These are phyloP conservation scores for Schizochytrium sp. DNA, from an alignment of 108 stramenopile species.

Conservation along the genomic window DNA sequence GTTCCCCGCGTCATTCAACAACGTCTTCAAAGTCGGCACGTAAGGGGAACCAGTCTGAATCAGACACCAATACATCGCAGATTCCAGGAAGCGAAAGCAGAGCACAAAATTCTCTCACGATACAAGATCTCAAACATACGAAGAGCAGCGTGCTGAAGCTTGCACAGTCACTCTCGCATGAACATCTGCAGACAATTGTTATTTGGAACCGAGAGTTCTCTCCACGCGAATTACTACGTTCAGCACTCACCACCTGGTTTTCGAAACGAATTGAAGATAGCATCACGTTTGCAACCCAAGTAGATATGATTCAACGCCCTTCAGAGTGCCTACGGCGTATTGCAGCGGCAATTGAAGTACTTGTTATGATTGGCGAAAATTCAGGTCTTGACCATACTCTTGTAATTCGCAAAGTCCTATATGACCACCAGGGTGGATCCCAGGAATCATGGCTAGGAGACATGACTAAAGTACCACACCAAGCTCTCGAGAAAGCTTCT, in stretches of 20 bases:
- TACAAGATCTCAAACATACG: background rate
- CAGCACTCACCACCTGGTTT: background rate
- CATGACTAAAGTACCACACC: background rate
- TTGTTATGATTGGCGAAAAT: background rate
- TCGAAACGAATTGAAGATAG: background rate
- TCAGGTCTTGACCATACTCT: background rate
- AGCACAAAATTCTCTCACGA: too few relatives aligned
- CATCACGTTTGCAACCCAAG: background rate
- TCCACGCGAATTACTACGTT: background rate
- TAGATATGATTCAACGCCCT: background rate
- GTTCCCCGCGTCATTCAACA: too few relatives aligned
- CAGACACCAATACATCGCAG: too few relatives aligned
- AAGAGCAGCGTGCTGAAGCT: conserved; percentile 3
- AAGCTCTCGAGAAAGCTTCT: background rate
- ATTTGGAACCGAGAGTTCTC: background rate
- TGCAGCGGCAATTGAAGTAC: background rate
- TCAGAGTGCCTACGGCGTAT: background rate
- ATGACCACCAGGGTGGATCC: background rate
- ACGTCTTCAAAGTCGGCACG: too few relatives aligned
- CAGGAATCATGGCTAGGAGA: background rate
- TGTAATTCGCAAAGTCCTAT: background rate
- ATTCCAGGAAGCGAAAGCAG: too few relatives aligned
- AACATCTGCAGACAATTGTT: background rate
- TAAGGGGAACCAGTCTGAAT: too few relatives aligned
- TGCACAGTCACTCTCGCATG: background rate